Percentiles rank a stretch among this genome's conserved stretches.
Conservation (phyloP, 345 rosid species). For the Adansonia digitata region DNA sequence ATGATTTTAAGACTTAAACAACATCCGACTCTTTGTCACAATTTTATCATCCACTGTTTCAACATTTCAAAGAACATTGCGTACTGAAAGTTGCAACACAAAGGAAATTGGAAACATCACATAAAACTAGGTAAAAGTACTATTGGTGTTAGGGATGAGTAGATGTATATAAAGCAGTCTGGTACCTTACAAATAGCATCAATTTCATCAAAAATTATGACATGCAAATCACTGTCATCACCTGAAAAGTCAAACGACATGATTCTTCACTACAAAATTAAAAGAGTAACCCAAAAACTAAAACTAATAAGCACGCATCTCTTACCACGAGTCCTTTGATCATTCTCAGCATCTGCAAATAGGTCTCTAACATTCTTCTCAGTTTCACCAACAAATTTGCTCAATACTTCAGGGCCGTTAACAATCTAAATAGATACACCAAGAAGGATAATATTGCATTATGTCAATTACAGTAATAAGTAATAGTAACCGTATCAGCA, state of each 20-base stretch:
- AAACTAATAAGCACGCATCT: constrained; percentile 11
- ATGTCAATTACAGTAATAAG: constrained; percentile 1
- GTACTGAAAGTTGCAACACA: not conserved
- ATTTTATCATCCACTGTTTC: not conserved
- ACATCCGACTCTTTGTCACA: not conserved
- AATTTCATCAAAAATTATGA: constrained; percentile 96
- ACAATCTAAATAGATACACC: constrained; percentile 52
- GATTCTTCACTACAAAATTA: constrained; percentile 10
- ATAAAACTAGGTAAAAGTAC: not conserved
- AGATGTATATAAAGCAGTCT: constrained; percentile 2
- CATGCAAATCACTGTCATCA: constrained; percentile 93
- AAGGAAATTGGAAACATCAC: constrained; percentile 2
- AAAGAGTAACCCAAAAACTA: constrained; percentile 12
- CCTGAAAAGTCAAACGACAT: constrained; percentile 47
- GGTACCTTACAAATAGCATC: constrained; percentile 99
- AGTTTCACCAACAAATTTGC: constrained; percentile 99
- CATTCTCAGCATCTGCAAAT: constrained; percentile 98
- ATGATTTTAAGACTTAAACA: not conserved
- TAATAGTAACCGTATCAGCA: not conserved
- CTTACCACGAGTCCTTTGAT: constrained; percentile 77
- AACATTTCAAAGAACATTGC: not conserved
- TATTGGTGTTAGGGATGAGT: not conserved
- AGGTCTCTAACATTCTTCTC: constrained; percentile 94
- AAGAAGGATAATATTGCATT: constrained; percentile 18
- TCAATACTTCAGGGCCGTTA: constrained; percentile 96